Base-by-base conservation (phyloP, 1,284 basidiomycete species). In the Cutaneotrichosporon cyanovorans region DNA sequence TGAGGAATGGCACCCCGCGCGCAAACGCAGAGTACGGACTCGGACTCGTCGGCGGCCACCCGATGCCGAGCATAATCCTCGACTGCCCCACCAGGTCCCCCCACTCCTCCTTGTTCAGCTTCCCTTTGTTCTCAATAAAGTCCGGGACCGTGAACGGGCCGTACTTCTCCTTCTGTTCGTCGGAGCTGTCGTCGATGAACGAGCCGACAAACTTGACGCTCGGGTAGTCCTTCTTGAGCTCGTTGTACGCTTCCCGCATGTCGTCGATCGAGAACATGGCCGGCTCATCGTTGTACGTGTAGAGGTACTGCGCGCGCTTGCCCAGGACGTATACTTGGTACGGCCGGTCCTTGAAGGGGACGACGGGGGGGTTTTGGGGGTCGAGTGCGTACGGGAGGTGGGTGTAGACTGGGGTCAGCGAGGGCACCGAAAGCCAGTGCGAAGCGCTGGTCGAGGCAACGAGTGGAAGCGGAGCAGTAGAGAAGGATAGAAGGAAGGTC, bases 181-280 rank as follows among this genome's bases (percentile, higher is more conserved):
- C 42, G 28, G 16, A 28, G 5, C 55, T 31, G 23, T 48, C 35
- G 42, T 60, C 57, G 11, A 19, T 39, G 34, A 49, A 47, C 18
- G 46, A 51, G 16, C 46, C 55, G 0, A 58, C 55, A 38, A 61
- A 61, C 42, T 61, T 53, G 22, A 61, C 57, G 20, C 53, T 57
- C 2, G 55, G 53, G 40, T 55, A 61, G 42, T 58, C 55, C 12
- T 37, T 19, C 5, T 36, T 32, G 5, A 61, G 48, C 22, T 59
- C 55, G 2, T 34, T 12, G 48, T 55, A n/a, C 44, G 48, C 28
- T 45, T 23, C 22, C 48, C 58, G 28, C 47, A 54, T 7, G 28
- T 35, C 11, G 22, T 30, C 20, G 6, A 23, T 32, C 22, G n/a
- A 56, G 38, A 30, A 42, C 41, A 40, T 56, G 51, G 31, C 25